Base-by-base conservation (phyloP, 805 yeast genomes). In the Yamadazyma tumulicola region DNA sequence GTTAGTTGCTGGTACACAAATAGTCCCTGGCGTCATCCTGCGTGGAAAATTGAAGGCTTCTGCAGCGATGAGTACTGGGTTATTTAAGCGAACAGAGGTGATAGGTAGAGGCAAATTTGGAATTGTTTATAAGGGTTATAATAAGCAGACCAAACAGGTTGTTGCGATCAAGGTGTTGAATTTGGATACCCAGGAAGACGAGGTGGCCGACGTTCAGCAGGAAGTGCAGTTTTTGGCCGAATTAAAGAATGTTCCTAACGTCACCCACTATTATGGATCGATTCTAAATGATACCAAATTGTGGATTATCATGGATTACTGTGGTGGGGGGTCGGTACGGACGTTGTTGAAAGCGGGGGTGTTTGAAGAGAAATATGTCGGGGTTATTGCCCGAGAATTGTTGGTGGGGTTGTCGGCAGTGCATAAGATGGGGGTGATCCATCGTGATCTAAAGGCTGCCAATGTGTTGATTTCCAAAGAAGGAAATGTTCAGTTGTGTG, bases 81-180 rank as follows among this genome's bases (percentile, higher is more conserved):
- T 24, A 11, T 43, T 18, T 61, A 80, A 82, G 50, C 73, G 96
- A 30, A 81, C 91, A 10, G 97, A 93, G 60, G 81, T 88, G 21
- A 83, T 94, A 10, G 99, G 98, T 6, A 74, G 94, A 39, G 99
- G 99, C 15, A 93, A 88, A 64, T 93, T 93, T 59, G 99, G 99
- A 29, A 81, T 89, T 17, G 99, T 93, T 4, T 93, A 91, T 59
- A 89, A 88, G 56, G 98, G 95, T 14, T 65, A 73, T 34, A 75
- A 81, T 49, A 60, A 74, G 25, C 74, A 75, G 37, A 81, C 94
- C 5, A 79, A 79, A 45, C 81, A 81, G 44, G 76, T 86, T 1
- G 91, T 85, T 38, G 99, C 99, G 18, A 88, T 93, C 54, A 93
- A 93, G 55, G 93, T 91, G 8, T 69, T 93, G 42, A 88, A 91